These are phyloP conservation scores for Suillus clintonianus DNA, from an alignment of 768 basidiomycete species.

Conservation along the genomic window DNA sequence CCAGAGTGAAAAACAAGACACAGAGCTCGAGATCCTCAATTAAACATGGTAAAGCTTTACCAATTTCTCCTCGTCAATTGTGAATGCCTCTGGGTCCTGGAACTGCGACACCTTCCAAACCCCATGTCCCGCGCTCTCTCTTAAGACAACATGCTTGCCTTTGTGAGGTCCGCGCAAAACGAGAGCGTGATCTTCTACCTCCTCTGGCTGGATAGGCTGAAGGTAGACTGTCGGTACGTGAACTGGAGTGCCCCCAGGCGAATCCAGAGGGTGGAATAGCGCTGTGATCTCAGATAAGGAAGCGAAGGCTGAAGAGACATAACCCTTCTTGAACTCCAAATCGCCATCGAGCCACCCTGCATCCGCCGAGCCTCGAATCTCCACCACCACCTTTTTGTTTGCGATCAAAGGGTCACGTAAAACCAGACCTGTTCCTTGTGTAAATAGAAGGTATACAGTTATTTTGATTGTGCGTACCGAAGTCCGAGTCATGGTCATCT, in stretches of 20 bases:
- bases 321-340: slow-evolving; percentile 28
- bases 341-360: slow-evolving; percentile 29
- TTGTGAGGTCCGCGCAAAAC: slow-evolving; percentile 45
- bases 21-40: too few relatives aligned
- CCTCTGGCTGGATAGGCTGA: slow-evolving; percentile 38
- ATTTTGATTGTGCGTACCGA: not conserved
- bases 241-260: slow-evolving; percentile 33
- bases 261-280: slow-evolving; percentile 30
- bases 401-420: slow-evolving; percentile 27
- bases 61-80: slow-evolving; percentile 22
- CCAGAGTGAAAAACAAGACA: not conserved
- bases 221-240: slow-evolving; percentile 46
- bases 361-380: slow-evolving; percentile 26
- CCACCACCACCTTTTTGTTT: slow-evolving; percentile 30
- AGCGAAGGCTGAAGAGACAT: slow-evolving; percentile 25
- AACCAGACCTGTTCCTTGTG: slow-evolving; percentile 30
- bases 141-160: slow-evolving; percentile 47
- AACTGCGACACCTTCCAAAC: slow-evolving; percentile 26
- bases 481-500: slow-evolving; percentile 23
- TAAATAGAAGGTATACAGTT: slow-evolving; percentile 16
- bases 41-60: slow-evolving; percentile 24
- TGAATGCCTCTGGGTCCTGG: slow-evolving; percentile 8
- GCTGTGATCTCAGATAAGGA: slow-evolving; percentile 28
- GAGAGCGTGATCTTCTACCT: slow-evolving; percentile 50
- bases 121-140: slow-evolving; percentile 35